Evolutionary conservation across 345 rosid species (phyloP).

Genomic region (Lepidium sativum): DNA sequence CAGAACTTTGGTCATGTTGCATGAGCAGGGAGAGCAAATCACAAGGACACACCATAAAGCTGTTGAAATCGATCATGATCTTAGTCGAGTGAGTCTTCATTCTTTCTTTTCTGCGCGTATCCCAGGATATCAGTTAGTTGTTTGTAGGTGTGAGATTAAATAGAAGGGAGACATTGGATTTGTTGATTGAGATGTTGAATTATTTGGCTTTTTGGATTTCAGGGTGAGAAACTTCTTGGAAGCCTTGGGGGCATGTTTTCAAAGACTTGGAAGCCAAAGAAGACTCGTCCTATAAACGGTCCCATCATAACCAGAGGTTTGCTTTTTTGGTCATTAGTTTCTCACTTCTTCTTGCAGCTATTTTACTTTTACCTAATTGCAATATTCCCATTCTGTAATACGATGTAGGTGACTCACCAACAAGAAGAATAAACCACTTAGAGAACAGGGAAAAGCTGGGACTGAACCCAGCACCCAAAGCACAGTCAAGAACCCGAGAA

Average conservation of each 20-base stretch:
- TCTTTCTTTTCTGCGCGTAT: background rate
- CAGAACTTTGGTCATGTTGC: constrained; percentile 65
- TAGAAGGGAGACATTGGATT: background rate
- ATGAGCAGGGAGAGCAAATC: constrained; percentile 90
- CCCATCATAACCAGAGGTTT: constrained; percentile 63
- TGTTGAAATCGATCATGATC: constrained; percentile 79
- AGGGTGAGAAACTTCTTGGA: constrained; percentile 98
- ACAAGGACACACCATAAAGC: constrained; percentile 60
- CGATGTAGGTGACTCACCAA: constrained; percentile 46
- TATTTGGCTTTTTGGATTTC: constrained; percentile 19
- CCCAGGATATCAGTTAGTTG: background rate
- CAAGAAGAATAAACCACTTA: constrained; percentile 47
- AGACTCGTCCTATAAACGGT: constrained; percentile 56
- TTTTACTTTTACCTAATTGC: background rate
- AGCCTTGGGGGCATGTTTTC: constrained; percentile 91
- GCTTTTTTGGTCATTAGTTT: constrained; percentile 9
- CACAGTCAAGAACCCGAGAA: constrained; percentile 32
- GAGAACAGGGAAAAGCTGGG: constrained; percentile 89
- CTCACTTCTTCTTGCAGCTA: background rate
- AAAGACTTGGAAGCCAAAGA: constrained; percentile 93
- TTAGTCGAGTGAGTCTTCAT: constrained; percentile 64
- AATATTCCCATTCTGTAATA: background rate
- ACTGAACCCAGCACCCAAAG: constrained; percentile 44
- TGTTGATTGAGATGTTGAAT: background rate
- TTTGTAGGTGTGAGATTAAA: background rate